Evolutionary conservation across 2,329 filamentous ascomycete genomes (phyloP), one percentile per base, ranked within the genome.

Genomic region (Colletotrichum brevisporum): DNA sequence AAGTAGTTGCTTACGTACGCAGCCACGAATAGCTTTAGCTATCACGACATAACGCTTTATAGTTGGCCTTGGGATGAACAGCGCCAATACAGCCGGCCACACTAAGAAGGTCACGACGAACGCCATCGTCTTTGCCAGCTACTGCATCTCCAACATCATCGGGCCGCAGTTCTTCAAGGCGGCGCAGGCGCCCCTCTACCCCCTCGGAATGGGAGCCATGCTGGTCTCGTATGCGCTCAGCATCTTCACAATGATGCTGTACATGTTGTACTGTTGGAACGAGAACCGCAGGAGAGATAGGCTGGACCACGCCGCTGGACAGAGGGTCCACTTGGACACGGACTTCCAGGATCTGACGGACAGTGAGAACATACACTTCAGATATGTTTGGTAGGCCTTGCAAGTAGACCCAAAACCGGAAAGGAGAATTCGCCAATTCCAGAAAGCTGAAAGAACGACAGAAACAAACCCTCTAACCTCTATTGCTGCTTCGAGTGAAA

Each of bases 71-170:
- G 51, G 65, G 36, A 13, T 78, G 1, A 67, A 69, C 21, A 71
- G 72, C 4, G 75, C 76, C 48, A 81, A 80, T 63, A 78, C 77
- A 2, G 78, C 80, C 0, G 79, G 80, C 0, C 78, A 82, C 31
- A 82, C 80, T 0, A 82, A 82, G 52, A 80, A 84, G 56, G 77
- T 77, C 0, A 85, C 84, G 0, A 75, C 79, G 2, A 85, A 85
- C 21, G 76, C 85, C 1, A 76, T 84, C 13, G 77, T 85, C 0
- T 82, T 86, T 51, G 78, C 86, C 5, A 83, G 83, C 0, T 88
- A 78, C 54, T 78, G 76, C 36, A 39, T 78, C 0, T 78, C 78
- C 1, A 84, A 83, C 56, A 81, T 84, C 56, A 77, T 83, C 5
- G 81, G 76, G 0, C 81, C 82, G 0, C 76, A 80, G 54, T 81